Base-by-base conservation (phyloP, 306 rosid genomes). In the Oemleria cerasiformis region DNA sequence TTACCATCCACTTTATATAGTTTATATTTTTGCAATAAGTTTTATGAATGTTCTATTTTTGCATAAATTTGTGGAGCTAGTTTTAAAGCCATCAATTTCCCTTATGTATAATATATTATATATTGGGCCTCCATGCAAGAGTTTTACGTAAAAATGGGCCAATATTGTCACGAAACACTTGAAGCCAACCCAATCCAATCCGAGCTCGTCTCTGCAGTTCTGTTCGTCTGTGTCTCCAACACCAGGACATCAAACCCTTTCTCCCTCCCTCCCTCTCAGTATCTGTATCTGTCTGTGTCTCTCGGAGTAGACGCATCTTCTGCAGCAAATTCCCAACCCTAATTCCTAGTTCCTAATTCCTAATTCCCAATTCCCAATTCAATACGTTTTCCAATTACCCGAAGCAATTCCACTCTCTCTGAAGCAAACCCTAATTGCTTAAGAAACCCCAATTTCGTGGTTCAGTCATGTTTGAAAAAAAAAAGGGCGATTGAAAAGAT, bases 371-470 rank as follows among this genome's bases (percentile, higher is more conserved):
- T 58, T 15, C 63, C 63, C 63, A 58, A 58, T 58, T 30, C 63
- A 15, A 25, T 9, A 13, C 63, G 7, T n/a, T 7, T 14, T 55
- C 60, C 60, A 58, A 58, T 6, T 58, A 21, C 9, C 16, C 5
- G 36, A 23, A 9, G 38, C 3, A 56, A 6, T 30, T 58, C 63
- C 11, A 20, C 10, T 21, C 61, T 21, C 36, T 9, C 61, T 23
- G 38, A 4, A 56, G 16, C 59, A 65, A 65, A 44, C 55, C 70
- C 69, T 44, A 47, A 47, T 23, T 65, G 36, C 30, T 25, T 25
- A 25, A 25, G 56, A 34, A 67, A 67, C 60, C 71, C 71, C 30
- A 47, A 66, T 23, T 65, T 10, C 7, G 36, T 56, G 62, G 38
- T 56, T 58, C 40, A 2, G 3, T 61, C 44, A 3, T 39, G 19